Evolutionary conservation across 495 filamentous ascomycete genomes (phyloP).

Genomic region (Neurospora sp.): DNA sequence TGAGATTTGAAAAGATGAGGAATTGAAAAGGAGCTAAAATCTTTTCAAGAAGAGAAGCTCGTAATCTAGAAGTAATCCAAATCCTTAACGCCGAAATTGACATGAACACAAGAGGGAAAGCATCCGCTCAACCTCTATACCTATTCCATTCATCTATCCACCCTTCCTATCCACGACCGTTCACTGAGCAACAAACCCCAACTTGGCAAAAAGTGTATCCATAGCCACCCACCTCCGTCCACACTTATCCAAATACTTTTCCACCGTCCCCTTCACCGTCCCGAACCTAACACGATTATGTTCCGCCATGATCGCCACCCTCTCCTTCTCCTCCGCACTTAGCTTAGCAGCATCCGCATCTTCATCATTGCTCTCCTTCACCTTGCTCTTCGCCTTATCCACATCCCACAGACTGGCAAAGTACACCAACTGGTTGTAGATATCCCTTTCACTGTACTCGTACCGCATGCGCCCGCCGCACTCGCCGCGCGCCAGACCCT

Average conservation of each 20-base stretch:
- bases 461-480: conserved; percentile 85
- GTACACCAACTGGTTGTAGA: conserved; percentile 94
- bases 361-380: conserved; percentile 17
- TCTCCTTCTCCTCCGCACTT: conserved; percentile 35
- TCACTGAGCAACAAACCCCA: conserved; percentile 34
- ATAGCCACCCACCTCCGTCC: conserved; percentile 94
- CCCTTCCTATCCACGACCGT: background rate
- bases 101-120: background rate
- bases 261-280: conserved; percentile 67
- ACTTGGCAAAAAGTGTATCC: conserved; percentile 70
- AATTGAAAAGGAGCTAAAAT: background rate
- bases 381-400: conserved; percentile 58
- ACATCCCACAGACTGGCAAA: conserved; percentile 81
- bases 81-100: background rate
- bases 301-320: conserved; percentile 58
- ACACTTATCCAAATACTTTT: conserved; percentile 83
- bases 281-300: conserved; percentile 70
- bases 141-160: background rate
- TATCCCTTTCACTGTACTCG: conserved; percentile 74
- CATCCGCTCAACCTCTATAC: background rate
- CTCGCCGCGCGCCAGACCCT: conserved; percentile 59
- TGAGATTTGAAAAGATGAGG: background rate
- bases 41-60: background rate
- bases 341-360: conserved; percentile 27
- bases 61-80: background rate